Base-by-base conservation (phyloP, 2,329 filamentous ascomycete genomes). In the Xylariaceae sp. region DNA sequence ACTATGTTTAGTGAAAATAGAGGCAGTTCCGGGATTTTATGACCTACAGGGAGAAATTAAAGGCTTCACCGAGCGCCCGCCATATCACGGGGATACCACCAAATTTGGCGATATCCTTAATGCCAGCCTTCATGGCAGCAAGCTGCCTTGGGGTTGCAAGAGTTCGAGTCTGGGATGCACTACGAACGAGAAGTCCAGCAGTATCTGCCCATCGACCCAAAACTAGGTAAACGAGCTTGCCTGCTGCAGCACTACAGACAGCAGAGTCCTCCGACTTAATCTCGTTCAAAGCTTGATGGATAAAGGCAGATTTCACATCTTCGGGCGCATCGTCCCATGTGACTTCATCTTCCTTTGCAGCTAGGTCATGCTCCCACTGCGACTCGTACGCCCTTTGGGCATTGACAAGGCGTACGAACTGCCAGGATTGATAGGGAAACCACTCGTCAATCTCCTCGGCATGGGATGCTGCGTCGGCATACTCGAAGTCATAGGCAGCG, bases 381-480 rank as follows among this genome's bases (percentile, higher is more conserved):
- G 83, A 81, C 59, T 91, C 83, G 66, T 95, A 97, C 2, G 86
- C 84, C 36, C 83, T 78, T 66, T 89, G 88, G 18, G 88, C 86
- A 49, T 85, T 82, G 49, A 88, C 80, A 46, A 96, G 76, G 65
- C 92, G 86, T 44, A 86, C 80, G 73, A 89, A 88, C 68, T 97
- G 92, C 71, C 88, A 88, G 58, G 90, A 85, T 63, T 88, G 87
- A 72, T 97, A 96, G 49, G 87, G 85, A 71, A 99, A 99, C 94
- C 94, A 99, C 73, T 99, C 94, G 68, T 97, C 90, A 45, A 99
- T 79, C 75, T 99, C 94, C 59, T 94, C 89, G 16, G 88, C 84
- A 63, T 95, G 86, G 0, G 83, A 76, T 19, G 86, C 85, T 52
- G 81, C 80, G 70, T 92, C 88, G 22, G 80, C 75, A 72, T 92